phyloP scores from a whole-genome alignment of 1,284 basidiomycete genomes.

The Cryptococcus maquisensis region DNA sequence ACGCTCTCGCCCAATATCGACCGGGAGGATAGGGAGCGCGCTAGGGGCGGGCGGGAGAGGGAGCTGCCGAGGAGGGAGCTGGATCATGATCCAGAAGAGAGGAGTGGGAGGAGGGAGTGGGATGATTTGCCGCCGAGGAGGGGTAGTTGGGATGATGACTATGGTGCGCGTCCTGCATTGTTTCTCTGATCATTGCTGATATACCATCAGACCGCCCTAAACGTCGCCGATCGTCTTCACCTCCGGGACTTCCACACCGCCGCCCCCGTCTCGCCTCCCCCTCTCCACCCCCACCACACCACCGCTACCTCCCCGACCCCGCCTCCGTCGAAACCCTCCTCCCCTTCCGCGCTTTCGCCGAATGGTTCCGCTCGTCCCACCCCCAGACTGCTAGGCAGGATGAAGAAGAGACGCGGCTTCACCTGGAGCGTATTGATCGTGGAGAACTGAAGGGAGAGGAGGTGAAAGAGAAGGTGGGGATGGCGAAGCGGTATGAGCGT shows the following conservation, averaged over 20 bases:
- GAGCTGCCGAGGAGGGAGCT: conserved; percentile 26
- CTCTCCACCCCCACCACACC: conserved; percentile 16
- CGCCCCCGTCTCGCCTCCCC: conserved; percentile 31
- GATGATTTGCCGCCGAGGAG: conserved; percentile 14
- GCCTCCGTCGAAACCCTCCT: conserved; percentile 76
- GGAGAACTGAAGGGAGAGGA: conserved; percentile 23
- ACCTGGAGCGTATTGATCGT: conserved; percentile 23
- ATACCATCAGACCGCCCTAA: conserved; percentile 56
- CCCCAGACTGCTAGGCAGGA: conserved; percentile 61
- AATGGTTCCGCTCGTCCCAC: conserved; percentile 79
- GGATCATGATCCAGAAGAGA: conserved; percentile 21
- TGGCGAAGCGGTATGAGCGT: conserved; percentile 68
- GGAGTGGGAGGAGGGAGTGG: conserved; percentile 10
- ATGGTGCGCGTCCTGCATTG: conserved; percentile 23
- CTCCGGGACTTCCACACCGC: conserved; percentile 57
- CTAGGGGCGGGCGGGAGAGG: conserved; percentile 17
- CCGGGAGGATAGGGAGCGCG: conserved; percentile 16
- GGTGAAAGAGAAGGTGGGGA: conserved; percentile 64
- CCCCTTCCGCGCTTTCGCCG: conserved; percentile 76
- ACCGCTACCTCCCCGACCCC: conserved; percentile 56
- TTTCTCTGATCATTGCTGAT: background rate
- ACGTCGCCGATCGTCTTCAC: conserved; percentile 76
- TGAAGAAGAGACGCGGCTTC: conserved; percentile 35
- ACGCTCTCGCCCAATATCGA: background rate
- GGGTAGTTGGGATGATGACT: conserved; percentile 36